Percentiles rank a stretch among this genome's conserved stretches.
Conservation (phyloP, 306 rosid genomes). For the Trichosanthes truncata region DNA sequence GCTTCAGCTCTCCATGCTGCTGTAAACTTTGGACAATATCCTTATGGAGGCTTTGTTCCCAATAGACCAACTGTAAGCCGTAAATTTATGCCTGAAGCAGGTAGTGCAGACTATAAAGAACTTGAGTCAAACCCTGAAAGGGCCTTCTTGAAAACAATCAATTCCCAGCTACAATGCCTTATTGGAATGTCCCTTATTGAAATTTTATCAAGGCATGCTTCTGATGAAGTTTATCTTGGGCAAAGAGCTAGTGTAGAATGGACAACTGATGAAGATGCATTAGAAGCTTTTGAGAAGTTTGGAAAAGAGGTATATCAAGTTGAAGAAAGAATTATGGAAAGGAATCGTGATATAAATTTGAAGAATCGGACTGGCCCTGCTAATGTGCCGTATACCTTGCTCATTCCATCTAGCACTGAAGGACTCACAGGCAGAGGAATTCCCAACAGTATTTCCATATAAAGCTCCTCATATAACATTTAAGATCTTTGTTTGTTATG, state of each 20-base stretch:
- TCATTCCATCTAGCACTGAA: constrained; percentile 39
- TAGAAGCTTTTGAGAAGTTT: constrained; percentile 42
- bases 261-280: constrained; percentile 44
- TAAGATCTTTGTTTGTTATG: background rate
- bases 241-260: constrained; percentile 47
- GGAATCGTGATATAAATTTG: constrained; percentile 37
- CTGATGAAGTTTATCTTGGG: constrained; percentile 76
- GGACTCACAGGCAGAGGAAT: constrained; percentile 66
- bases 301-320: constrained; percentile 33
- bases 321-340: constrained; percentile 24
- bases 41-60: constrained; percentile 54
- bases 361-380: constrained; percentile 53
- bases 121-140: constrained; percentile 38
- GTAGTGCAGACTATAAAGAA: constrained; percentile 40
- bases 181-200: constrained; percentile 59
- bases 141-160: constrained; percentile 51
- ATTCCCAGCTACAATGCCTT: constrained; percentile 38
- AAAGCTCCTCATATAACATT: background rate
- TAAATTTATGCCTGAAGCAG: constrained; percentile 47
- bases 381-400: constrained; percentile 52
- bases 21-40: constrained; percentile 66
- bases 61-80: constrained; percentile 49
- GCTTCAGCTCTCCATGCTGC: constrained; percentile 77
- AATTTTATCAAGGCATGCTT: constrained; percentile 58
- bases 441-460: constrained; percentile 58